Percentiles rank a stretch among this genome's conserved stretches.
Evolutionary conservation across 2,329 filamentous ascomycete species (phyloP).

Genomic region (Didymella pomorum): DNA sequence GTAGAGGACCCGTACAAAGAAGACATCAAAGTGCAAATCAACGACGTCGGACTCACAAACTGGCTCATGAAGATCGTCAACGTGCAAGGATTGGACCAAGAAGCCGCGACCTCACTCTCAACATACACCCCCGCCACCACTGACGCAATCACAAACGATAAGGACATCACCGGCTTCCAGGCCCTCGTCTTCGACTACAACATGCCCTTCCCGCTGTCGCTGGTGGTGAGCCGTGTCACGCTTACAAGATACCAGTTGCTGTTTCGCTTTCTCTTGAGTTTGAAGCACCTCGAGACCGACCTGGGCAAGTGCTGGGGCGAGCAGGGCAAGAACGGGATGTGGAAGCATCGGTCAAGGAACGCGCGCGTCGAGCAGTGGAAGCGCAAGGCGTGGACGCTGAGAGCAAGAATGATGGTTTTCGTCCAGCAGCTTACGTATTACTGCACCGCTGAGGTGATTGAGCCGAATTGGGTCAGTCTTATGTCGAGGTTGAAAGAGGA

Average conservation of each 20-base stretch:
- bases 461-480: slow-evolving; percentile 94
- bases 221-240: slow-evolving; percentile 95
- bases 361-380: slow-evolving; percentile 89
- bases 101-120: slow-evolving; percentile 69
- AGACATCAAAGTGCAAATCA: slow-evolving; percentile 97
- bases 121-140: slow-evolving; percentile 74
- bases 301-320: slow-evolving; percentile 89
- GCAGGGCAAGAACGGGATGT: slow-evolving; percentile 80
- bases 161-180: slow-evolving; percentile 88
- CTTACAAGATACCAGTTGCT: slow-evolving; percentile 96
- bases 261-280: slow-evolving; percentile 89
- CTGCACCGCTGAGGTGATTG: slow-evolving; percentile 95
- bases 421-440: slow-evolving; percentile 97
- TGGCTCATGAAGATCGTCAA: slow-evolving; percentile 96
- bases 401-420: slow-evolving; percentile 94
- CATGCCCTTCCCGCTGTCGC: slow-evolving; percentile 92
- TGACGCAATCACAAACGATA: slow-evolving; percentile 71
- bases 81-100: slow-evolving; percentile 93
- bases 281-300: slow-evolving; percentile 88
- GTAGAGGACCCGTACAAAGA: slow-evolving; percentile 97
- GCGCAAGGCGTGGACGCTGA: slow-evolving; percentile 85
- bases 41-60: slow-evolving; percentile 89
- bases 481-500: slow-evolving; percentile 80
- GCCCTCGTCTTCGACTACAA: slow-evolving; percentile 93
- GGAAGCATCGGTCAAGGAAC: slow-evolving; percentile 81